Conservation (phyloP, 1,284 basidiomycete genomes). For the Earliella scabrosa region DNA sequence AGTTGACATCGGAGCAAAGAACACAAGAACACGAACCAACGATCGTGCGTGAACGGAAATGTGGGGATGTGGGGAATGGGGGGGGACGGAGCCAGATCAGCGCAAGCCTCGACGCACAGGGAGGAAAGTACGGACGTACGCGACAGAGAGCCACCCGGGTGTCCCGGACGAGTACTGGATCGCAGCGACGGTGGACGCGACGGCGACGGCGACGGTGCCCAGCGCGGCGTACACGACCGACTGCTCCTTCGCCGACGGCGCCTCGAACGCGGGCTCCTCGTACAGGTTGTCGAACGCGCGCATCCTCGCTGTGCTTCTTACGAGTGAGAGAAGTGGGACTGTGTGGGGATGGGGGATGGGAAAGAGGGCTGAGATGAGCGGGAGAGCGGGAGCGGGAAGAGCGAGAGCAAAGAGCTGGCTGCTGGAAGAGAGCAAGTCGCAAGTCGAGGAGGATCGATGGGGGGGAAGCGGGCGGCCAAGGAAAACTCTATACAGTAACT, state of each 20-base stretch:
- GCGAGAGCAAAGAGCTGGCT: too few species aligned
- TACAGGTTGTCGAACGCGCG: slow-evolving; percentile 23
- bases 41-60: too few species aligned
- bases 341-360: not conserved
- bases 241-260: slow-evolving; percentile 21
- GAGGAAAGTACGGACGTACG: slow-evolving; percentile 24
- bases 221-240: slow-evolving; percentile 19
- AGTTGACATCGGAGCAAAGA: not conserved
- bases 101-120: slow-evolving; percentile 1
- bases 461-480: too few species aligned
- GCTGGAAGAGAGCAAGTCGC: too few species aligned
- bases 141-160: slow-evolving; percentile 21
- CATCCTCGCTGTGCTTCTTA: slow-evolving; percentile 5
- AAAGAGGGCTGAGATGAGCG: not conserved
- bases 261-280: slow-evolving; percentile 25
- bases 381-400: too few species aligned
- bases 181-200: slow-evolving; percentile 26
- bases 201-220: slow-evolving; percentile 22
- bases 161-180: slow-evolving; percentile 16
- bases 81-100: too few species aligned
- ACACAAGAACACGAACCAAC: too few species aligned
- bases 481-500: too few species aligned
- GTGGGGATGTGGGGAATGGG: not conserved
- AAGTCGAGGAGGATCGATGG: too few species aligned
- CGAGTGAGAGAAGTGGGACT: not conserved